Evolutionary conservation across 495 filamentous ascomycete species (phyloP), one percentile per base, ranked within the genome.

Genomic region (Talaromyces adpressus): DNA sequence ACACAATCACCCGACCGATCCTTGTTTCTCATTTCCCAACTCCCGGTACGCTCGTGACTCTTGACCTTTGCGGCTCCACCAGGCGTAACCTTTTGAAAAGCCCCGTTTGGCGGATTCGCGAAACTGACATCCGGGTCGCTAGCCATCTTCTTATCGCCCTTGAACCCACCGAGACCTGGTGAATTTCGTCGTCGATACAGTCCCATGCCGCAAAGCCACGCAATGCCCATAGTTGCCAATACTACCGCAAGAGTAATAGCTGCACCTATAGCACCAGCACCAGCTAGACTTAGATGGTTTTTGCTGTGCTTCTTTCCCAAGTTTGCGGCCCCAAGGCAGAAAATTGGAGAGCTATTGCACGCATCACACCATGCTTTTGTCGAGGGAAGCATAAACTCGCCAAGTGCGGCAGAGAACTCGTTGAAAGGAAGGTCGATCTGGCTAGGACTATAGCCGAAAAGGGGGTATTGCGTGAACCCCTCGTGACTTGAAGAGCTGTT

Each of bases 331-430:
- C 73, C 76, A 9, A 82, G 76, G 69, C 91, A 95, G 39, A 84
- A 77, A 1, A 82, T 78, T 2, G 82, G 84, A 0, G 75, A 76
- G 53, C 87, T 84, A n/a, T 84, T 83, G 68, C 91, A 96, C 47
- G 74, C 71, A 0, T 67, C 59, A 70, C 91, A 96, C 91, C 91
- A 96, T 23, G 85, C 77, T 36, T 78, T 68, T 11, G 81, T 82
- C 20, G 81, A 79, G 0, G 74, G 74, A 57, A 93, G 70, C 2
- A 89, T 77, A 68, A 92, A 82, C 41, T 81, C 78, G 61, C 77
- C 70, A 76, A 94, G 83, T 64, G 82, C 75, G 0, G 67, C 65
- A 3, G 71, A 70, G 76, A 96, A 96, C 29, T 85, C 84, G 23
- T 51, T 72, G 81, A 86, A 93, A 20, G 81, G 74, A 20, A 93